Conservation (phyloP, 2,329 filamentous ascomycete species). For the Trichoderma breve region DNA sequence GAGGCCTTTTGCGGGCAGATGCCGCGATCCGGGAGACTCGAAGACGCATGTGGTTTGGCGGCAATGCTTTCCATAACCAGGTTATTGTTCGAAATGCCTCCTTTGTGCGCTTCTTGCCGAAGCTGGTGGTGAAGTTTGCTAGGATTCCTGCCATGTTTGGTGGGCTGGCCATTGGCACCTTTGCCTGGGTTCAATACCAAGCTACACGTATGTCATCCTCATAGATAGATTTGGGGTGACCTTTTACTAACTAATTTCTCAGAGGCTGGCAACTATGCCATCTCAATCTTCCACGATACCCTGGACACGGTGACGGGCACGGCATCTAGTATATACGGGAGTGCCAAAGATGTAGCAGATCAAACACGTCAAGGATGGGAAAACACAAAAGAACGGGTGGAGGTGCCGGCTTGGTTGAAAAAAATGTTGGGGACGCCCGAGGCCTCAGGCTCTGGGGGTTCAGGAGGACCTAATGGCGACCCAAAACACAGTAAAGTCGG, state of each 20-base stretch:
- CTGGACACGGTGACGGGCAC: constrained; percentile 68
- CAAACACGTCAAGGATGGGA: constrained; percentile 81
- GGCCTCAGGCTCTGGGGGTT: constrained; percentile 52
- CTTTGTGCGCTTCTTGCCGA: constrained; percentile 70
- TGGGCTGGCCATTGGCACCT: constrained; percentile 77
- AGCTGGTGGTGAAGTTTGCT: constrained; percentile 84
- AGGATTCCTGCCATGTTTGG: constrained; percentile 90
- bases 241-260: constrained; percentile 27
- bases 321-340: constrained; percentile 67
- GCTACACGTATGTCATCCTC: constrained; percentile 66
- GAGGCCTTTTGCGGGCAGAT: constrained; percentile 67
- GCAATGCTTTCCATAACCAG: constrained; percentile 81
- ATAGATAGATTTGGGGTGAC: not conserved
- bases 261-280: constrained; percentile 50
- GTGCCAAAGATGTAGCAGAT: constrained; percentile 70
- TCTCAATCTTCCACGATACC: constrained; percentile 70
- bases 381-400: constrained; percentile 74
- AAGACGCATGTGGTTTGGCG: constrained; percentile 71
- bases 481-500: constrained; percentile 60
- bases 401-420: constrained; percentile 73
- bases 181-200: constrained; percentile 95
- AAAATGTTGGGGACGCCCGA: constrained; percentile 65
- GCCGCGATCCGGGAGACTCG: constrained; percentile 59
- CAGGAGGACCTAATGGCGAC: constrained; percentile 50
- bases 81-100: constrained; percentile 63